Conservation (phyloP, 1,139 yeast genomes). For the Saccharomyces hybrid region DNA sequence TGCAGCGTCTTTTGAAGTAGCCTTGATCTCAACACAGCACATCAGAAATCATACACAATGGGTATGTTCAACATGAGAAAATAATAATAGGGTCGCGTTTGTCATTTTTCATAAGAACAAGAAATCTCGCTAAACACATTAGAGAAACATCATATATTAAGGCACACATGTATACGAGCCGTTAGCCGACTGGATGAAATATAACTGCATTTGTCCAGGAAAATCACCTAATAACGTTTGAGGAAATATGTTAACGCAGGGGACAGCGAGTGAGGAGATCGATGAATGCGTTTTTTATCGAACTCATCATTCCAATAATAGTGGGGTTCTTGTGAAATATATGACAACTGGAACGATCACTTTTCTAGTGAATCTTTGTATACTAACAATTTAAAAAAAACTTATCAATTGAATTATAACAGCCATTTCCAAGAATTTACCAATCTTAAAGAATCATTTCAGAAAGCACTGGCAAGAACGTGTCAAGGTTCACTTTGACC, state of each 20-base stretch:
- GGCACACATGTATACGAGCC: too few species aligned
- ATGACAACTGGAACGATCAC: neutral
- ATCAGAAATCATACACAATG: slow-evolving; percentile 6
- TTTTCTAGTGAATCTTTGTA: neutral
- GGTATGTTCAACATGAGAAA: slow-evolving; percentile 1
- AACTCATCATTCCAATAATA: neutral
- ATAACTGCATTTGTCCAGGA: too few species aligned
- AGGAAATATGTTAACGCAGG: too few species aligned
- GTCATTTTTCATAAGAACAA: neutral
- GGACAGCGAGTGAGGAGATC: too few species aligned
- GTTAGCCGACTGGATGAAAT: too few species aligned
- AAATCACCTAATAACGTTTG: too few species aligned
- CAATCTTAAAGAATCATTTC: slow-evolving; percentile 95
- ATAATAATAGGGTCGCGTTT: neutral
- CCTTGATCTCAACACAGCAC: neutral
- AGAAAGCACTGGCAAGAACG: slow-evolving; percentile 99
- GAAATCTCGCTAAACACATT: neutral
- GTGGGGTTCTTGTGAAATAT: neutral
- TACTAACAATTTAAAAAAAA: neutral
- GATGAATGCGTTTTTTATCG: too few species aligned
- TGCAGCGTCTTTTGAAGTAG: too few species aligned
- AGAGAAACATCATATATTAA: neutral
- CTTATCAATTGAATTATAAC: slow-evolving; percentile 20
- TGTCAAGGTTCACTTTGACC: slow-evolving; percentile 59
- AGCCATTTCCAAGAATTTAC: slow-evolving; percentile 97